A percentile compares a stretch with the other conserved stretches of the same genome.
Conservation (phyloP, 345 rosid species). For the Arabidopsis thaliana region DNA sequence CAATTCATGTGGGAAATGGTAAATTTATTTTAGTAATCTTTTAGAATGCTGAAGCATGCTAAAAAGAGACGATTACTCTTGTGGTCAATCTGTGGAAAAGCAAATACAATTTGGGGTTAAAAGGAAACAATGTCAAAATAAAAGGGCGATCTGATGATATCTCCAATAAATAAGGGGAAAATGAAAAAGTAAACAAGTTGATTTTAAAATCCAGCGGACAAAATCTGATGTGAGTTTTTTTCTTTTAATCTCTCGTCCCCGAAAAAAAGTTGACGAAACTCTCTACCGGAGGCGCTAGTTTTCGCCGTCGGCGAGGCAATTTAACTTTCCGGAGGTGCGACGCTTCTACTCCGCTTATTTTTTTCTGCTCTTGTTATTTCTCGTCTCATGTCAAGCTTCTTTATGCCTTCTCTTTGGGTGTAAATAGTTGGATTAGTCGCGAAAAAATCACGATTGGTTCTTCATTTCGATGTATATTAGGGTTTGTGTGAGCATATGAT, state of each 20-base stretch:
- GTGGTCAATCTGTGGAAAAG: neutral
- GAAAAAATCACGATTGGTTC: conserved; percentile 25
- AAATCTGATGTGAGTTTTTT: conserved; percentile 29
- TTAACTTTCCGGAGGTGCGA: neutral
- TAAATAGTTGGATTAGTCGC: conserved; percentile 23
- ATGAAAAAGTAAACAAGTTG: neutral
- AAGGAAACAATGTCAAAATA: neutral
- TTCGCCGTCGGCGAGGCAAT: conserved; percentile 34
- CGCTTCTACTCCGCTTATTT: neutral
- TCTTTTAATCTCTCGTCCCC: conserved; percentile 11
- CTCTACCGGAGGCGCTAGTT: conserved; percentile 34
- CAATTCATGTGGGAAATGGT: neutral
- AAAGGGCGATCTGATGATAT: conserved; percentile 26
- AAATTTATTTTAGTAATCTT: neutral
- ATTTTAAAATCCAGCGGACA: conserved; percentile 42
- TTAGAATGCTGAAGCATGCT: neutral
- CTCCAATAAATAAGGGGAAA: conserved; percentile 23
- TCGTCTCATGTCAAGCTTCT: conserved; percentile 10
- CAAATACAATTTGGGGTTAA: neutral
- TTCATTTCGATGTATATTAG: conserved; percentile 29
- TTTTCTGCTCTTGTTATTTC: neutral
- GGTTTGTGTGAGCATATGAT: conserved; percentile 6
- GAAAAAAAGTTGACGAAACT: conserved; percentile 35
- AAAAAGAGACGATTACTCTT: neutral
- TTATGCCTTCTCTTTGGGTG: neutral